Percentiles rank a stretch among this genome's conserved stretches.
These are phyloP conservation scores for Arthrobotrys entomopaga DNA, from an alignment of 2,329 filamentous ascomycete genomes.

Conservation along the genomic window DNA sequence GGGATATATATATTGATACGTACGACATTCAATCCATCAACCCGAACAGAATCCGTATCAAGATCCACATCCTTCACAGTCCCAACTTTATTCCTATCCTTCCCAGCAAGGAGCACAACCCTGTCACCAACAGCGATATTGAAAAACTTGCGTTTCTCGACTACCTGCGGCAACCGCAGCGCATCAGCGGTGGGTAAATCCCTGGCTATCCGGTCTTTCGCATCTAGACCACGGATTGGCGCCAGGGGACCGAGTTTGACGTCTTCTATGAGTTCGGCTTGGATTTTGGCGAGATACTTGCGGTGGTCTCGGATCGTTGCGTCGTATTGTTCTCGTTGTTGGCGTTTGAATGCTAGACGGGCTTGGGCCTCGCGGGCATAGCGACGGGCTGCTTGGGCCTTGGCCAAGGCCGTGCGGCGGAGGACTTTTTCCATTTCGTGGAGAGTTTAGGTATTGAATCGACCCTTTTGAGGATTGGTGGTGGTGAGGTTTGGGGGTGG, in stretches of 20 bases:
- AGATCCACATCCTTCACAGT: constrained; percentile 69
- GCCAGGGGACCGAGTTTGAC: constrained; percentile 41
- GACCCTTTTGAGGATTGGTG: not conserved
- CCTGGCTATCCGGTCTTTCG: constrained; percentile 47
- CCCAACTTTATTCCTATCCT: constrained; percentile 85
- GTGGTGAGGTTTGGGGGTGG: not conserved
- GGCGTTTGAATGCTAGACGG: constrained; percentile 12
- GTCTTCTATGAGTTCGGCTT: constrained; percentile 38
- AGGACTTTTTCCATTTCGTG: constrained; percentile 41
- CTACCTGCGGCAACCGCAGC: constrained; percentile 53
- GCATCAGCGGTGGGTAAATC: constrained; percentile 37
- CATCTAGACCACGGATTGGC: constrained; percentile 31
- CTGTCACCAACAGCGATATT: constrained; percentile 77
- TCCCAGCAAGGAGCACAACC: constrained; percentile 81
- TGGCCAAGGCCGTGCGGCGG: constrained; percentile 49
- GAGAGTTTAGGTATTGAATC: not conserved
- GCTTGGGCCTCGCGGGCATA: constrained; percentile 41
- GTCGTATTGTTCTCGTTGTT: constrained; percentile 28
- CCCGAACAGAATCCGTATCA: constrained; percentile 69
- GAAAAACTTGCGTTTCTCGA: constrained; percentile 64
- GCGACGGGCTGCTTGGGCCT: constrained; percentile 41
- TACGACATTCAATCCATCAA: constrained; percentile 74
- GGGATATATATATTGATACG: constrained; percentile 57
- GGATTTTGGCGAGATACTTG: constrained; percentile 25
- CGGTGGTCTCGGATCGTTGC: constrained; percentile 26